Percentiles rank a stretch among this genome's conserved stretches.
Conservation (phyloP, 768 basidiomycete species). For the Sarcomyxa edulis region DNA sequence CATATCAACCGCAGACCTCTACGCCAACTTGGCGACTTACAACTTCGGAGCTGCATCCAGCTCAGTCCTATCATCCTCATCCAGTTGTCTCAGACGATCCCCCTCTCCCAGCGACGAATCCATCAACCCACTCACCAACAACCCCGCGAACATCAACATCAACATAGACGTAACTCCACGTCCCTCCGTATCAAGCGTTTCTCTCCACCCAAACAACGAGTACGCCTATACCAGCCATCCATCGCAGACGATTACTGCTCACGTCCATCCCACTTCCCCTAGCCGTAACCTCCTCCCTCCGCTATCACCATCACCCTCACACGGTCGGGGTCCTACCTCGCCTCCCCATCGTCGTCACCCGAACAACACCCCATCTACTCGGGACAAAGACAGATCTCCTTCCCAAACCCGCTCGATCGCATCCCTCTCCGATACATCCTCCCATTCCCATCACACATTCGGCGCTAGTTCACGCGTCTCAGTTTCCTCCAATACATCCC, state of each 20-base stretch:
- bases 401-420: not conserved
- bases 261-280: too few species aligned
- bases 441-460: slow-evolving; percentile 44
- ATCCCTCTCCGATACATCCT: slow-evolving; percentile 11
- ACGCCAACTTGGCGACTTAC: too few species aligned
- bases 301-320: slow-evolving; percentile 10
- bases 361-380: slow-evolving; percentile 3
- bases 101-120: too few species aligned
- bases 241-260: too few species aligned
- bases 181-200: slow-evolving; percentile 33
- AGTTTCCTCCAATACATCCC: slow-evolving; percentile 37
- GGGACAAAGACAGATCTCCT: slow-evolving; percentile 1
- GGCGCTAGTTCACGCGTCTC: slow-evolving; percentile 38
- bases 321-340: slow-evolving; percentile 1
- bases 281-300: slow-evolving; percentile 11
- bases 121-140: slow-evolving; percentile 9
- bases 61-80: too few species aligned
- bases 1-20: too few species aligned
- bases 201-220: slow-evolving; percentile 12
- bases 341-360: slow-evolving; percentile 1
- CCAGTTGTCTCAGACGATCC: too few species aligned
- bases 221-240: slow-evolving; percentile 21
- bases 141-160: slow-evolving; percentile 2
- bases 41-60: too few species aligned
- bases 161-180: slow-evolving; percentile 44